phyloP scores from a whole-genome alignment of 495 filamentous ascomycete species.

The Hyaloscypha variabilis region DNA sequence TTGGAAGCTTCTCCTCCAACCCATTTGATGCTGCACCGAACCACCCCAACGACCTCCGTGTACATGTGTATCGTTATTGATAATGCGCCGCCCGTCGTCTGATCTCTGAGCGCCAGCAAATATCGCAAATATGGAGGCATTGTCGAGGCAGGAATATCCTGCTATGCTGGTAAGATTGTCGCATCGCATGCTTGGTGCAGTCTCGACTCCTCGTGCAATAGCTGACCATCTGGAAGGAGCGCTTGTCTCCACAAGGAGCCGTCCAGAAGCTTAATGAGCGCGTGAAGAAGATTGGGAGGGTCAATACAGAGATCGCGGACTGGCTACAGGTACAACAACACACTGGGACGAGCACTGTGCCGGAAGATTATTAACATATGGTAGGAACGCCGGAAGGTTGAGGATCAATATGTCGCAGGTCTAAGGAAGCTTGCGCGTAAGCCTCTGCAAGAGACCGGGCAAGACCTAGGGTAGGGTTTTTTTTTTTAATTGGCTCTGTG shows the following conservation, averaged over 20 bases:
- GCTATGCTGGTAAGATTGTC: constrained; percentile 80
- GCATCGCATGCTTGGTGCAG: constrained; percentile 1
- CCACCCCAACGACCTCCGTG: background rate
- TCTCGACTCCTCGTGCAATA: constrained; percentile 10
- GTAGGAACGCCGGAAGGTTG: constrained; percentile 85
- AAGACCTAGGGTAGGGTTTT: constrained; percentile 77
- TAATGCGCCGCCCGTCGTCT: constrained; percentile 22
- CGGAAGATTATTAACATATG: constrained; percentile 19
- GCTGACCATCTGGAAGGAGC: constrained; percentile 57
- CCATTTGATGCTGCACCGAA: background rate
- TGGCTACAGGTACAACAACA: constrained; percentile 85
- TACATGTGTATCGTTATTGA: constrained; percentile 10
- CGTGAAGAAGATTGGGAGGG: constrained; percentile 79
- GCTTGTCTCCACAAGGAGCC: constrained; percentile 82
- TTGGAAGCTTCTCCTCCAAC: constrained; percentile 8
- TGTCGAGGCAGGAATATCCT: constrained; percentile 92
- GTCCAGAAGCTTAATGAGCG: constrained; percentile 84
- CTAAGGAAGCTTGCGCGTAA: constrained; percentile 77
- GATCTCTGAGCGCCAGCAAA: constrained; percentile 15
- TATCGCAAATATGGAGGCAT: constrained; percentile 57
- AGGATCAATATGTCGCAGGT: constrained; percentile 86
- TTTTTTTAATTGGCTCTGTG: constrained; percentile 15
- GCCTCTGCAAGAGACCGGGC: constrained; percentile 69
- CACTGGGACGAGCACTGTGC: constrained; percentile 18
- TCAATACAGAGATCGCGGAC: constrained; percentile 93